Evolutionary conservation across 2,329 filamentous ascomycete species (phyloP), one percentile per base, ranked within the genome.

Genomic region (Coniochaeta prunicola): DNA sequence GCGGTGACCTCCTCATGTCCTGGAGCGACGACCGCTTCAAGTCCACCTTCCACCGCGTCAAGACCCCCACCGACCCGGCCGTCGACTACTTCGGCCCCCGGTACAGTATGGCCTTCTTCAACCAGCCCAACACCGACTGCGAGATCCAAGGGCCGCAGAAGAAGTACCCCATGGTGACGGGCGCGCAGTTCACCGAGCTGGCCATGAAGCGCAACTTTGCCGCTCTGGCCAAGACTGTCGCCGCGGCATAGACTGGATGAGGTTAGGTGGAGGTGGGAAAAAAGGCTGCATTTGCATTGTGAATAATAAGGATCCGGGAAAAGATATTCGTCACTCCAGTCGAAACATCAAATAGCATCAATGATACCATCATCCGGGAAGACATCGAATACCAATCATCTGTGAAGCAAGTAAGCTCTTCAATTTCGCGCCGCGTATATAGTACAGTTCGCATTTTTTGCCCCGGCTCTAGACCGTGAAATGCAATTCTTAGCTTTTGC

Each of bases 21-120:
- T 87, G 85, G 84, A 83, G 78, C 30, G 85, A 88, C 66, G 86
- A 88, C 68, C 78, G 84, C 21, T 87, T 88, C 74, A 88, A 87
- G 71, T 84, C 79, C 42, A 86, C 84, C 0, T 83, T 86, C 57
- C 85, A 88, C 69, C 78, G 84, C 3, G 84, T 88, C 59, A 85
- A 84, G 70, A 82, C 83, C 1, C 84, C 84, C 0, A 76, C 71
- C 30, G 81, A 86, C 63, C 73, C 74, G 0, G 76, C 79, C 53
- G 66, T 66, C 8, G 77, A 80, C 64, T 84, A 79, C 66, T 87
- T 79, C 64, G 83, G 83, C 5, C 77, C 81, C 63, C 76, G 85
- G 45, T 88, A 85, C 67, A 85, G 82, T 67, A 83, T 88, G 67
- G 85, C 85, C 8, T 88, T 81, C 64, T 87, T 87, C 70, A 87